Conservation (phyloP, 179 eudicot genomes). For the Actinidia arguta region DNA sequence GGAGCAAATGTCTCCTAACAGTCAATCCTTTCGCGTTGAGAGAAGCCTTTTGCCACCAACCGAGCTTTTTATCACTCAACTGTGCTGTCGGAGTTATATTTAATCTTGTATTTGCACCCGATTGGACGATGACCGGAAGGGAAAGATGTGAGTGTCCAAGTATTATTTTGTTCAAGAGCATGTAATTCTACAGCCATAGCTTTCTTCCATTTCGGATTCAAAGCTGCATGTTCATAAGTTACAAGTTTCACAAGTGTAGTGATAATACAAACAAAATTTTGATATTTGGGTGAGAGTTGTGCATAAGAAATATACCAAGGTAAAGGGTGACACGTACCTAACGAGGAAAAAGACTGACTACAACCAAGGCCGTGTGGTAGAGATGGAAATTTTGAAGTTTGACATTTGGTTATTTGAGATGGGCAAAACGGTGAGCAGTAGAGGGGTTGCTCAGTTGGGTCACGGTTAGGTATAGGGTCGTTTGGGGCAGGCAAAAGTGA, state of each 20-base stretch:
- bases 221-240: not conserved
- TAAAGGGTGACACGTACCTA: not conserved
- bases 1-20: conserved; percentile 7
- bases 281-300: conserved; percentile 2
- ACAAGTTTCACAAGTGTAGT: not conserved
- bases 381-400: not conserved
- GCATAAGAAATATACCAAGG: not conserved
- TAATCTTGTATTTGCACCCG: conserved; percentile 20
- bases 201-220: not conserved
- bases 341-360: not conserved
- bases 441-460: not conserved
- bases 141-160: not conserved
- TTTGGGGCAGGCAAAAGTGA: not conserved
- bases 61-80: conserved; percentile 16
- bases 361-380: not conserved
- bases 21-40: conserved; percentile 12
- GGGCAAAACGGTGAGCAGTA: not conserved
- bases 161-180: conserved; percentile 10
- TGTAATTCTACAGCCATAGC: conserved; percentile 7
- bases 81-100: conserved; percentile 15
- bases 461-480: not conserved
- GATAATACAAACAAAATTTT: not conserved
- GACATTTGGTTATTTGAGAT: not conserved
- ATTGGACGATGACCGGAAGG: not conserved
- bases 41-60: not conserved